Conservation (phyloP, 1,284 basidiomycete species). For the Cryptococcus sp. region DNA sequence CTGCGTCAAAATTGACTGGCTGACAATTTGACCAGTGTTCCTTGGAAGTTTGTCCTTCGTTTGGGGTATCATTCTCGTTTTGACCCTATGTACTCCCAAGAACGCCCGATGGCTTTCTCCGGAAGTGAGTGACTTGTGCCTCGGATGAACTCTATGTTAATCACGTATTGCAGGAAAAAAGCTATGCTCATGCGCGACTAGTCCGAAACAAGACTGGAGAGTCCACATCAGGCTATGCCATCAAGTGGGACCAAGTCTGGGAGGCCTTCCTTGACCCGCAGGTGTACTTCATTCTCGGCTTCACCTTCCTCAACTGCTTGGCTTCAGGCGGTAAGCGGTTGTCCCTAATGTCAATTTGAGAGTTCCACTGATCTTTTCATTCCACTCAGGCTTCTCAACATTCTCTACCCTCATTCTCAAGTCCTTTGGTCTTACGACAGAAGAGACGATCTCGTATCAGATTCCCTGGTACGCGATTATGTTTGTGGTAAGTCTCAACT, state of each 20-base stretch:
- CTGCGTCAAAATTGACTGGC: not conserved
- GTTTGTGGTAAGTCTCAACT: constrained; percentile 11
- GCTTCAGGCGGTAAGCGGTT: constrained; percentile 17
- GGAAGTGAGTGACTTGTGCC: constrained; percentile 5
- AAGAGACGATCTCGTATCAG: constrained; percentile 17
- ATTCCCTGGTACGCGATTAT: constrained; percentile 17
- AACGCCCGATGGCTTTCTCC: constrained; percentile 17
- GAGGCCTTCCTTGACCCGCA: constrained; percentile 16
- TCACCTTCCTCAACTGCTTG: constrained; percentile 10
- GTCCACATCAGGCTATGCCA: constrained; percentile 16
- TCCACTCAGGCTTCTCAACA: constrained; percentile 15
- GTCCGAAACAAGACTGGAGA: constrained; percentile 21
- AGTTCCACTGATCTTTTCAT: not conserved
- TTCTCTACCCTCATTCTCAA: constrained; percentile 21
- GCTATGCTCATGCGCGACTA: constrained; percentile 17
- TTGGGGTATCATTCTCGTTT: constrained; percentile 17
- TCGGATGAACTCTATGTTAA: not conserved
- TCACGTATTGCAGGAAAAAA: constrained; percentile 4
- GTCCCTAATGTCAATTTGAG: not conserved
- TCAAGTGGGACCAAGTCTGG: constrained; percentile 20
- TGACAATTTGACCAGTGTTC: constrained; percentile 15
- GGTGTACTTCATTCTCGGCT: constrained; percentile 14
- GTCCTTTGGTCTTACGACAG: constrained; percentile 15
- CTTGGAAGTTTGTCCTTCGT: constrained; percentile 18
- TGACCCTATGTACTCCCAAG: constrained; percentile 10